phyloP scores from a whole-genome alignment of 805 yeast species.

The Wilhelminamyces savonicus region DNA sequence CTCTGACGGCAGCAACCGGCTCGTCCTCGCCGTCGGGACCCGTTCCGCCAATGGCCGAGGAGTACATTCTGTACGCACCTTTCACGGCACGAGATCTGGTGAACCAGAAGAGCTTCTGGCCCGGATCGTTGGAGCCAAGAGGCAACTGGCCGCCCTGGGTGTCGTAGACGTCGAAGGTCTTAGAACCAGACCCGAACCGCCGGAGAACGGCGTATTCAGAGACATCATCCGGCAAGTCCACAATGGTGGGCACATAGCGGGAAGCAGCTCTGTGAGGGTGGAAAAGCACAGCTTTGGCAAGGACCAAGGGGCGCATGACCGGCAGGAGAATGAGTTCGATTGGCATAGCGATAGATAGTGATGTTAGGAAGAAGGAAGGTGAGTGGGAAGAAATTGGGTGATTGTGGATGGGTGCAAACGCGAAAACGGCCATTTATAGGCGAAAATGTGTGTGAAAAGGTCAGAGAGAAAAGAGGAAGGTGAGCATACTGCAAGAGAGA shows the following conservation, averaged over 20 bases:
- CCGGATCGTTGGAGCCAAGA: slow-evolving; percentile 36
- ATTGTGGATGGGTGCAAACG: too few relatives aligned
- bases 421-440: too few relatives aligned
- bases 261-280: slow-evolving; percentile 52
- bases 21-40: slow-evolving; percentile 46
- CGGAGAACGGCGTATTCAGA: slow-evolving; percentile 44
- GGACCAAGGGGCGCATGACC: slow-evolving; percentile 52
- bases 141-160: slow-evolving; percentile 32
- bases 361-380: too few relatives aligned
- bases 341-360: slow-evolving; percentile 49
- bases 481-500: too few relatives aligned
- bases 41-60: slow-evolving; percentile 31
- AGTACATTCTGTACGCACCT: slow-evolving; percentile 57
- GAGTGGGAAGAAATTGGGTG: too few relatives aligned
- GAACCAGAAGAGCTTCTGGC: slow-evolving; percentile 45
- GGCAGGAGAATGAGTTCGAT: slow-evolving; percentile 54
- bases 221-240: slow-evolving; percentile 35
- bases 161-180: slow-evolving; percentile 48
- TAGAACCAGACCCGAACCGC: slow-evolving; percentile 58
- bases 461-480: too few relatives aligned
- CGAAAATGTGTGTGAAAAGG: too few relatives aligned
- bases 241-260: slow-evolving; percentile 48
- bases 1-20: slow-evolving; percentile 54
- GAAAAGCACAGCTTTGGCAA: slow-evolving; percentile 48
- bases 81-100: slow-evolving; percentile 60